Evolutionary conservation across 129 eudicot species (phyloP).

Genomic region (Heracleum sosnowskyi): DNA sequence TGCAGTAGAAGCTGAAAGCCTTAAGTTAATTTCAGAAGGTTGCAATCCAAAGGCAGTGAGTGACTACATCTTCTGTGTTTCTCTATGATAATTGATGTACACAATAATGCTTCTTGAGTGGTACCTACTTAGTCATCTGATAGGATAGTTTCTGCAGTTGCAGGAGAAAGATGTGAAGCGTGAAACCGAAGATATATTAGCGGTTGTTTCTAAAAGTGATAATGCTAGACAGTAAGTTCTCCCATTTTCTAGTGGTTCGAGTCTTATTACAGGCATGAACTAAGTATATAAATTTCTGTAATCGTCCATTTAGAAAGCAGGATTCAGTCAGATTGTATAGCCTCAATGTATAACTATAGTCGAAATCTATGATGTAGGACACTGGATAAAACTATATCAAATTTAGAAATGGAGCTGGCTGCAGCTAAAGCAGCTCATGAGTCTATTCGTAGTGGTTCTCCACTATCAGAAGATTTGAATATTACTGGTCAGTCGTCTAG

Average conservation of each 20-base stretch:
- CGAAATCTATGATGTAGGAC: slow-evolving; percentile 34
- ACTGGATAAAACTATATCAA: slow-evolving; percentile 80
- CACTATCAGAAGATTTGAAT: slow-evolving; percentile 40
- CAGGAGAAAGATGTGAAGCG: slow-evolving; percentile 50
- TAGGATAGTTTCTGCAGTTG: slow-evolving; percentile 21
- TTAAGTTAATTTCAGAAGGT: slow-evolving; percentile 70
- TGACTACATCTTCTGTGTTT: slow-evolving; percentile 3
- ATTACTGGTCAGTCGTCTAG: slow-evolving; percentile 23
- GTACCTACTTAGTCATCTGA: slow-evolving; percentile 4
- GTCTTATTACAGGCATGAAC: not conserved
- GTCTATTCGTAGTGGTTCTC: slow-evolving; percentile 57
- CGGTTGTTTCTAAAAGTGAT: slow-evolving; percentile 61
- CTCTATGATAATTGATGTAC: not conserved
- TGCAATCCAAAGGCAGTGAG: slow-evolving; percentile 68
- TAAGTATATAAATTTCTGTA: not conserved
- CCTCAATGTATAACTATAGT: not conserved
- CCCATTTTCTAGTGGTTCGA: not conserved
- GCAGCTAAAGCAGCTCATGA: slow-evolving; percentile 72
- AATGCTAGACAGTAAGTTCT: slow-evolving; percentile 58
- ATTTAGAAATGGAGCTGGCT: slow-evolving; percentile 84
- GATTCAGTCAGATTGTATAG: not conserved
- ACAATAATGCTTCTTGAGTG: not conserved
- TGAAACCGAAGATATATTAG: slow-evolving; percentile 42
- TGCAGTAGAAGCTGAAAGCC: slow-evolving; percentile 48
- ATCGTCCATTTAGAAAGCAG: not conserved